Base-by-base conservation (phyloP, 1,139 yeast genomes). In the Taphrina betulina region DNA sequence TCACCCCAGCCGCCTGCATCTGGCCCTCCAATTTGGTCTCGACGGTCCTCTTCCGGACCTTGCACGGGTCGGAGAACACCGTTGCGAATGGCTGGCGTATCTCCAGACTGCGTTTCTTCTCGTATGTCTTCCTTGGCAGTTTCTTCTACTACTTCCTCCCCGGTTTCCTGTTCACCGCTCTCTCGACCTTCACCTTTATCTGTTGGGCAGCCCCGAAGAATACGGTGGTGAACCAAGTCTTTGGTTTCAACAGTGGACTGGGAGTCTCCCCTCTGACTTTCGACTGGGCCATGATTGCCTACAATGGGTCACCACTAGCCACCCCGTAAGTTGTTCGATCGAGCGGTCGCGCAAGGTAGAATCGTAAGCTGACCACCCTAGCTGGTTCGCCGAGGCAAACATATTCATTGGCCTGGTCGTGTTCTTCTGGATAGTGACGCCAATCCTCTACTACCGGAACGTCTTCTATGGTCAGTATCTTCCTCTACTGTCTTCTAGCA, bases 101-200 rank as follows among this genome's bases (percentile, higher is more conserved):
- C 24, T 72, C 80, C 2, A 70, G 83, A 24, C 73, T 78, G 63
- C 65, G 66, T 26, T 77, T 78, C 63, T 80, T 81, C 64, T 61
- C 73, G 12, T 59, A 68, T 42, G 73, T 73, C 0, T 67, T 76
- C 57, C 58, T 65, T 12, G 68, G 66, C 5, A 71, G 78, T 7
- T 76, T 79, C 60, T 57, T 74, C 1, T 82, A 80, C 75, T 75
- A 74, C 60, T 81, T 82, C 80, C 62, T 81, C 8, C 85, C 86
- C 0, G 76, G 75, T 5, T 80, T 74, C 60, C 60, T 81, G 10
- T 78, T 78, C 57, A 73, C 72, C 17, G 80, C 79, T 2, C 67
- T 81, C 35, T 74, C 81, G 0, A 68, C 71, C 51, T 79, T 81
- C 63, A n/a, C 36, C 17, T 31, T 36, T 36, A 22, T 50, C 7